Evolutionary conservation across 768 basidiomycete genomes (phyloP).

Genomic region (Tulasnella sp.): DNA sequence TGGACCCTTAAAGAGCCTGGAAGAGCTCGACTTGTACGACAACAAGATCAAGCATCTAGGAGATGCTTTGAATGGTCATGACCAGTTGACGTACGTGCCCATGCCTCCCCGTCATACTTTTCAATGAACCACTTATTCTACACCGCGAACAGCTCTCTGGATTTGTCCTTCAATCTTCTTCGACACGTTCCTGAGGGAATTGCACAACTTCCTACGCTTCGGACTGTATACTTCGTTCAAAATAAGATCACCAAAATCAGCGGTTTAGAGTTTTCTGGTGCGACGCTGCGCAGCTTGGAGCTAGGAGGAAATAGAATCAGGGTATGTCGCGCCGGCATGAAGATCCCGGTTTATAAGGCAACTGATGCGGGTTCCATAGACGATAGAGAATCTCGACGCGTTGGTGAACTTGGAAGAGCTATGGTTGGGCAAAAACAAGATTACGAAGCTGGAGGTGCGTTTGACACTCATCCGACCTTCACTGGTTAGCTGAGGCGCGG

Average conservation of each 20-base stretch:
- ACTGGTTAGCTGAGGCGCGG: not conserved
- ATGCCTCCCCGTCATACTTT: not conserved
- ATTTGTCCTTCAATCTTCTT: conserved; percentile 93
- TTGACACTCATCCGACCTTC: not conserved
- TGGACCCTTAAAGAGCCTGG: conserved; percentile 57
- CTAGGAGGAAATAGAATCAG: conserved; percentile 90
- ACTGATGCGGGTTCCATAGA: conserved; percentile 45
- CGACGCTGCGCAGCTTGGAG: conserved; percentile 75
- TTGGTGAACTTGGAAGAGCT: conserved; percentile 83
- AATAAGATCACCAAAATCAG: conserved; percentile 84
- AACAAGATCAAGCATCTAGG: conserved; percentile 80
- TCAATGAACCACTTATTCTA: not conserved
- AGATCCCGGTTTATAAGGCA: not conserved
- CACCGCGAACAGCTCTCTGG: conserved; percentile 56
- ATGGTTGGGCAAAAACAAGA: conserved; percentile 99
- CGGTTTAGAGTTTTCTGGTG: conserved; percentile 52
- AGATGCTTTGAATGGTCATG: conserved; percentile 52
- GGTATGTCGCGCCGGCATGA: conserved; percentile 50
- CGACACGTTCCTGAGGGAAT: conserved; percentile 63
- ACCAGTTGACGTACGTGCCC: conserved; percentile 52
- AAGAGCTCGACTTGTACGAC: conserved; percentile 94
- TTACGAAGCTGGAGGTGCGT: conserved; percentile 73
- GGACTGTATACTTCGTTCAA: conserved; percentile 90
- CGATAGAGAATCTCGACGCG: conserved; percentile 79
- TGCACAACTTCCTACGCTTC: conserved; percentile 53